These are phyloP conservation scores for Nothomitra cinnamomea DNA, from an alignment of 2,329 filamentous ascomycete genomes.

Conservation along the genomic window DNA sequence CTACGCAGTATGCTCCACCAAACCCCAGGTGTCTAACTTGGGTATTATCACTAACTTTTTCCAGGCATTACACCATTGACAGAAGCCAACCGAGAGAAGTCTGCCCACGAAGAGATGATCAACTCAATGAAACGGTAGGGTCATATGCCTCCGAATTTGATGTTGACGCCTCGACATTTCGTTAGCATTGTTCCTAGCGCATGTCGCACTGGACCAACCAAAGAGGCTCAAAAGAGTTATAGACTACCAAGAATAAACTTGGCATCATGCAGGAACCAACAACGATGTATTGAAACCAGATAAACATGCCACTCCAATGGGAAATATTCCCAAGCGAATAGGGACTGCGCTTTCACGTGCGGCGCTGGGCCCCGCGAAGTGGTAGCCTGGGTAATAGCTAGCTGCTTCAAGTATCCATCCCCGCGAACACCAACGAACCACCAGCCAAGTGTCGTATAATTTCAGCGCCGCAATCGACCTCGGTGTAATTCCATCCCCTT, in stretches of 20 bases:
- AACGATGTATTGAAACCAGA: neutral
- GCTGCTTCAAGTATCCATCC: no score
- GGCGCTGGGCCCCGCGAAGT: no score
- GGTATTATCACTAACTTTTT: constrained; percentile 8
- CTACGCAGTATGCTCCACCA: constrained; percentile 48
- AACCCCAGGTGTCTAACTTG: constrained; percentile 1
- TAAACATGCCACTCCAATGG: constrained; percentile 2
- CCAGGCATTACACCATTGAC: constrained; percentile 58
- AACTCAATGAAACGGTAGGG: constrained; percentile 28
- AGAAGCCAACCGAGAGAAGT: constrained; percentile 67
- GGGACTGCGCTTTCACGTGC: no score
- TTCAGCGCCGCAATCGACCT: no score
- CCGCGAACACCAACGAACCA: no score
- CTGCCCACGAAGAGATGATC: constrained; percentile 80
- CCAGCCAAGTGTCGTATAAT: no score
- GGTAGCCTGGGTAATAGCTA: no score
- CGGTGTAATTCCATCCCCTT: no score
- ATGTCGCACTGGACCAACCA: neutral
- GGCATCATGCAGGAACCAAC: neutral
- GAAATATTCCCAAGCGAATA: no score
- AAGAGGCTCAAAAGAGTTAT: neutral
- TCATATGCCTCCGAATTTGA: neutral
- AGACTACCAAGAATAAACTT: neutral
- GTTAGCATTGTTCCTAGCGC: neutral
- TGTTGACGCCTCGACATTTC: neutral